phyloP scores from a whole-genome alignment of 352 stramenopile species.

The Phytophthora pini region DNA sequence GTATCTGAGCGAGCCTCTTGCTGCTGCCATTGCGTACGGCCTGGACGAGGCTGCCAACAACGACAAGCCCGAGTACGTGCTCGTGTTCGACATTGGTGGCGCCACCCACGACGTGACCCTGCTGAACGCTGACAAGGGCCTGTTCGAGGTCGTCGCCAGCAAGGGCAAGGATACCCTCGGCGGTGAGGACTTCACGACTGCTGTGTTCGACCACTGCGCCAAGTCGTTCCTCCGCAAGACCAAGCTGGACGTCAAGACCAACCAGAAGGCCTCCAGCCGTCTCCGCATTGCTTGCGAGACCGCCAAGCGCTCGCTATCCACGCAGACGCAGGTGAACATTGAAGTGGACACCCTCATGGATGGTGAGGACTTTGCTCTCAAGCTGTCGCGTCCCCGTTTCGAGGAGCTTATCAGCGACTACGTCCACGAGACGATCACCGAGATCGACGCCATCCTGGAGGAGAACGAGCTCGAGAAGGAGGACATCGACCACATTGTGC shows the following conservation, averaged over 20 bases:
- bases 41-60: slow-evolving; percentile 93
- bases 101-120: slow-evolving; percentile 97
- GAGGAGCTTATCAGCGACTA: slow-evolving; percentile 95
- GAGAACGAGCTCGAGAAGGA: slow-evolving; percentile 81
- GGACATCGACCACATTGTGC: slow-evolving; percentile 95
- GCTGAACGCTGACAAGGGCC: slow-evolving; percentile 96
- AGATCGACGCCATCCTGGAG: slow-evolving; percentile 88
- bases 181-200: slow-evolving; percentile 97
- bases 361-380: slow-evolving; percentile 97
- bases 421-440: slow-evolving; percentile 93
- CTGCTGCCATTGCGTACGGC: slow-evolving; percentile 98
- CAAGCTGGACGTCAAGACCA: slow-evolving; percentile 93
- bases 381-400: slow-evolving; percentile 96
- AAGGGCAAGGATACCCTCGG: slow-evolving; percentile 96
- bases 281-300: slow-evolving; percentile 96
- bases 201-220: slow-evolving; percentile 97
- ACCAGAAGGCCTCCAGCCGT: slow-evolving; percentile 95
- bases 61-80: slow-evolving; percentile 92
- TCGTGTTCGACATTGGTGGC: slow-evolving; percentile 98
- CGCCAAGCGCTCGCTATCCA: slow-evolving; percentile 97
- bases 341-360: slow-evolving; percentile 98
- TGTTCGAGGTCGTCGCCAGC: slow-evolving; percentile 98
- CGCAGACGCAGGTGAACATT: slow-evolving; percentile 96
- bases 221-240: slow-evolving; percentile 95
- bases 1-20: slow-evolving; percentile 98